Base-by-base conservation (phyloP, 768 basidiomycete genomes). In the Daedaleopsis nitida region DNA sequence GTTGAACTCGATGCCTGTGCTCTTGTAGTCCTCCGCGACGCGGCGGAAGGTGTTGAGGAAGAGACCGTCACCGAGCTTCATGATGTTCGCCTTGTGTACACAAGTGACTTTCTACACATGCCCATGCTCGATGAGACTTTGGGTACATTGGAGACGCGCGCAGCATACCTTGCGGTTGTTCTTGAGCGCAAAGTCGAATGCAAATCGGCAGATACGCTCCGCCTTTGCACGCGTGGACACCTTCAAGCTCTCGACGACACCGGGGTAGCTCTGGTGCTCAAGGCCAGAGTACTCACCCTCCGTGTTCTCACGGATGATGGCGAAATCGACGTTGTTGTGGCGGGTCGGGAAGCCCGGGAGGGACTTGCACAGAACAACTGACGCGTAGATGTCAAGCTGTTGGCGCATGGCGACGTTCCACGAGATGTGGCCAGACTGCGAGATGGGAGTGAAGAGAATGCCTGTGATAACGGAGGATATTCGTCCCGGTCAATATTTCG, bases 331-430 rank as follows among this genome's bases (percentile, higher is more conserved):
- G 72, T 96, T 92, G 62, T 86, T 81, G 77, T 99, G 97, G 64
- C 97, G 91, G 39, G 97, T 98, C 45, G 96, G 91, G 78, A 94
- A 87, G 55, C 97, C 97, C 13, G 94, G 93, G 54, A 98, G 86
- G 49, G 96, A 94, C 78, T 98, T 98, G 88, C 96, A 98, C 55
- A 98, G 84, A 55, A 98, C 95, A 68, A 98, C 92, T 11, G 96
- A 98, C 23, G 97, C 97, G 76, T 98, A 99, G 68, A 99, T 98
- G 76, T 99, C 97, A 65, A 99, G 91, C 73, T 96, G 92, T 74
- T 98, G 96, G 67, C 97, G 91, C 95, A 99, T 98, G 65, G 97
- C 97, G 60, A 99, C 97, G 74, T 99, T 99, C 97, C 97, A 99
- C 61, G 97, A 98, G 66, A 96, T 94, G 77, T 99, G 97, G 3